Evolutionary conservation across 2,329 filamentous ascomycete species (phyloP).

Genomic region (Lecanosticta acicola): DNA sequence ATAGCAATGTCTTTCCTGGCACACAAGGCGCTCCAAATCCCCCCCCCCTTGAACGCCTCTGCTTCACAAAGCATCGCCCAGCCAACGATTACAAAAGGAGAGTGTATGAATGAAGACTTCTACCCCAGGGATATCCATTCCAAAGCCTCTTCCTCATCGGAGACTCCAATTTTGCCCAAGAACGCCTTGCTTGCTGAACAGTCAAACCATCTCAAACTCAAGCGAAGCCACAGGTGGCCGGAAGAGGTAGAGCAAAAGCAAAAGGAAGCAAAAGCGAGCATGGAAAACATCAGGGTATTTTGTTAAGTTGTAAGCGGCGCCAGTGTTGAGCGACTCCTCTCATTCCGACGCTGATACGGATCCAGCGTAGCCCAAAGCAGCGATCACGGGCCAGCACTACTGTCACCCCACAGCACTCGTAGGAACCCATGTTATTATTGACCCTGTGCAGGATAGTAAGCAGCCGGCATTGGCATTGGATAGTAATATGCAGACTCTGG

Average conservation of each 20-base stretch:
- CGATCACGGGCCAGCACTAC: no score
- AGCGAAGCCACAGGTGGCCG: not conserved
- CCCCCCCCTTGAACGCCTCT: not conserved
- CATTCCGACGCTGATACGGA: no score
- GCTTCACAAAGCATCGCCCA: not conserved
- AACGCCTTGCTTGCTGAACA: not conserved
- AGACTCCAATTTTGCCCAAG: not conserved
- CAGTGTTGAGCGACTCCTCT: no score
- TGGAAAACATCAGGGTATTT: not conserved
- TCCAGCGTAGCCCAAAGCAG: no score
- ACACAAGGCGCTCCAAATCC: not conserved
- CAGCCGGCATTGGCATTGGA: slow-evolving; percentile 14
- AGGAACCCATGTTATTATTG: no score
- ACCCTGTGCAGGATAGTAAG: slow-evolving; percentile 19
- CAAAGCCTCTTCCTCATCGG: not conserved
- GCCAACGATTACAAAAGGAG: not conserved
- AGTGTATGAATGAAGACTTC: not conserved
- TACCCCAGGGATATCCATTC: not conserved
- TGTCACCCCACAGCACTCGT: no score
- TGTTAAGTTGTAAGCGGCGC: not conserved
- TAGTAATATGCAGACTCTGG: slow-evolving; percentile 24
- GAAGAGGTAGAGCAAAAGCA: no score
- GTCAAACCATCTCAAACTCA: not conserved
- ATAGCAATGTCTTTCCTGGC: not conserved
- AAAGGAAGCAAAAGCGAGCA: not conserved